Conservation (phyloP, 257 asterid genomes). For the Scutellaria galericulata region DNA sequence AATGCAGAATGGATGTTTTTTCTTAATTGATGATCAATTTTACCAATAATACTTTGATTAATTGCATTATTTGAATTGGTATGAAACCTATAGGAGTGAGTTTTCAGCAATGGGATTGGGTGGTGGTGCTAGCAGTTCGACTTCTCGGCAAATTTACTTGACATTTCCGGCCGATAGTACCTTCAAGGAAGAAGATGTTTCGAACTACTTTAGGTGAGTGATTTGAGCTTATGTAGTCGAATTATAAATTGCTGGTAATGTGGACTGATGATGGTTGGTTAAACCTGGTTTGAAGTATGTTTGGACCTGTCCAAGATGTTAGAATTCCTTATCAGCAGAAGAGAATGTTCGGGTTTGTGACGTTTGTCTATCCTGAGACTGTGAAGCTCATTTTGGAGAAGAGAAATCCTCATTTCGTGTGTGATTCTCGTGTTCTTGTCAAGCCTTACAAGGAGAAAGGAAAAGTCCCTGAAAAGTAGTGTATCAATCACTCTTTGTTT, state of each 20-base stretch:
- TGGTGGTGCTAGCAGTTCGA: slow-evolving; percentile 49
- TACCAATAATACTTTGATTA: slow-evolving; percentile 28
- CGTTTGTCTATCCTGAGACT: slow-evolving; percentile 82
- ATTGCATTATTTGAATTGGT: slow-evolving; percentile 47
- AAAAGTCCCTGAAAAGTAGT: slow-evolving; percentile 76
- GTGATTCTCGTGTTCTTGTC: slow-evolving; percentile 98
- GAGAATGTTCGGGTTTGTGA: slow-evolving; percentile 97
- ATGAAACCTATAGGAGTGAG: slow-evolving; percentile 51
- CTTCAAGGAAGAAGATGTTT: slow-evolving; percentile 94
- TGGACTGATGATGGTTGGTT: slow-evolving; percentile 35
- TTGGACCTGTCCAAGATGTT: slow-evolving; percentile 98
- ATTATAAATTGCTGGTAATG: background rate
- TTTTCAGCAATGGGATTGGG: slow-evolving; percentile 61
- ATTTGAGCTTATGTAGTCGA: background rate
- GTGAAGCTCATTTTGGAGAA: slow-evolving; percentile 91
- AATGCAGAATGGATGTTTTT: too few relatives aligned
- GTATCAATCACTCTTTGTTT: background rate
- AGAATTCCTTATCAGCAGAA: slow-evolving; percentile 98
- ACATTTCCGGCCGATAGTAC: slow-evolving; percentile 98
- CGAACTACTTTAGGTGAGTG: slow-evolving; percentile 79
- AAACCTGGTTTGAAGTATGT: slow-evolving; percentile 54
- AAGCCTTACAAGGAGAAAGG: slow-evolving; percentile 99
- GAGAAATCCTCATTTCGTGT: slow-evolving; percentile 97
- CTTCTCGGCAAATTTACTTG: slow-evolving; percentile 84
- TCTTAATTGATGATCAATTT: too few relatives aligned